A percentile compares a stretch with the other conserved stretches of the same genome.
phyloP scores from a whole-genome alignment of 495 filamentous ascomycete species.

The Podospora comata region DNA sequence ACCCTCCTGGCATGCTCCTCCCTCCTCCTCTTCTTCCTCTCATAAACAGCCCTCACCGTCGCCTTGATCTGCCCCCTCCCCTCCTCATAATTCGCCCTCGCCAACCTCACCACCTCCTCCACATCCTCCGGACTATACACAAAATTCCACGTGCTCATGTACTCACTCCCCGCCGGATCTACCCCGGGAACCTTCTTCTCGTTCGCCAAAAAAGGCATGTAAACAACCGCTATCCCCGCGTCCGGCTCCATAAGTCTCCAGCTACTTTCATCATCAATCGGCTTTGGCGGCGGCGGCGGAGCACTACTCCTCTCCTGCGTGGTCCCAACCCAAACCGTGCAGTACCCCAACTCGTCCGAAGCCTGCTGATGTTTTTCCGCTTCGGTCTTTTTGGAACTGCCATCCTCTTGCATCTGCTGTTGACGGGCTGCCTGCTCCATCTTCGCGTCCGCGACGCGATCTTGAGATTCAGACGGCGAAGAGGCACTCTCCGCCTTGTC shows the following conservation, averaged over 20 bases:
- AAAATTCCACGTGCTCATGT: conserved; percentile 96
- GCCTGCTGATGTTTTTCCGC: conserved; percentile 36
- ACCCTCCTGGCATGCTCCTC: conserved; percentile 54
- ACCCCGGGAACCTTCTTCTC: conserved; percentile 65
- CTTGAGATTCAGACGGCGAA: conserved; percentile 54
- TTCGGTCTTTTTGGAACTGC: conserved; percentile 19
- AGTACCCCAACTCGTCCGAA: conserved; percentile 71
- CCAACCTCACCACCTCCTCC: conserved; percentile 74
- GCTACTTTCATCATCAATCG: conserved; percentile 53
- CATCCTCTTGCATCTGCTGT: conserved; percentile 11
- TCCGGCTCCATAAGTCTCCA: conserved; percentile 72
- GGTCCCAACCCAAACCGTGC: conserved; percentile 91
- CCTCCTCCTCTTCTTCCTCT: conserved; percentile 75
- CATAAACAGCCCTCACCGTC: conserved; percentile 86
- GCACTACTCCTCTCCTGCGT: conserved; percentile 62
- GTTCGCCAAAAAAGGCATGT: conserved; percentile 87
- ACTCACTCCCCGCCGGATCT: conserved; percentile 75
- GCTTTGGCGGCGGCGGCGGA: conserved; percentile 55
- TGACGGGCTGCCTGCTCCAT: conserved; percentile 42
- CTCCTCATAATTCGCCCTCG: conserved; percentile 80
- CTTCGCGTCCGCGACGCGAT: conserved; percentile 62
- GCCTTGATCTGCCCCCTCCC: conserved; percentile 70
- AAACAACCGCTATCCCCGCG: conserved; percentile 85
- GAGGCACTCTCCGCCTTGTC: conserved; percentile 62
- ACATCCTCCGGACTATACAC: conserved; percentile 85